A percentile compares a stretch with the other conserved stretches of the same genome.
These are phyloP conservation scores for Penicillium tannophilum DNA, from an alignment of 495 filamentous ascomycete species.

Conservation along the genomic window DNA sequence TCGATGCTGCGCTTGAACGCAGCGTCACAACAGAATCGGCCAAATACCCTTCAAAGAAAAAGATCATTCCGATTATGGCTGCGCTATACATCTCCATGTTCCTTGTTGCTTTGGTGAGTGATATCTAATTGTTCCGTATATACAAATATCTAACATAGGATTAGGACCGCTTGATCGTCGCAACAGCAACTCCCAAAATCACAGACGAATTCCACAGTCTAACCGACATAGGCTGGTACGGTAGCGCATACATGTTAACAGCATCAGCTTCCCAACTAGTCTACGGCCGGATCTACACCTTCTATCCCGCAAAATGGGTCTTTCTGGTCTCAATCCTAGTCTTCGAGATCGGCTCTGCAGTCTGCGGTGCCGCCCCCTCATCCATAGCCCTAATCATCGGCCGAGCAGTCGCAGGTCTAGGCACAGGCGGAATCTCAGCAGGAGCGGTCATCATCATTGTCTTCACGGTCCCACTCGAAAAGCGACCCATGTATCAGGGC, in stretches of 20 bases:
- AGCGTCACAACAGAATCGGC: slow-evolving; percentile 2
- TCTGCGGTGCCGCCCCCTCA: slow-evolving; percentile 63
- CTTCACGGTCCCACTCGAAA: slow-evolving; percentile 54
- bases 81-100: slow-evolving; percentile 8
- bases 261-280: slow-evolving; percentile 44
- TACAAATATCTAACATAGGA: background rate
- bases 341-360: slow-evolving; percentile 56
- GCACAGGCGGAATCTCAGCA: slow-evolving; percentile 36
- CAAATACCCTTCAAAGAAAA: slow-evolving; percentile 4
- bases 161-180: slow-evolving; percentile 14
- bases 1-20: background rate
- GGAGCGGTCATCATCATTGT: slow-evolving; percentile 58
- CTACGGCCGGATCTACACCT: slow-evolving; percentile 50
- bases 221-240: slow-evolving; percentile 54
- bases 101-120: slow-evolving; percentile 9
- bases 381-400: slow-evolving; percentile 63
- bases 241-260: slow-evolving; percentile 47
- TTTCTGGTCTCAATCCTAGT: slow-evolving; percentile 43
- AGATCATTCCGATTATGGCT: slow-evolving; percentile 6
- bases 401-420: slow-evolving; percentile 61
- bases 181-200: slow-evolving; percentile 21
- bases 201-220: slow-evolving; percentile 30
- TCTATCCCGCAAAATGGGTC: slow-evolving; percentile 44
- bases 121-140: background rate
- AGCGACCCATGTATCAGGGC: slow-evolving; percentile 54